A percentile compares a stretch with the other conserved stretches of the same genome.
Conservation (phyloP, 306 rosid genomes). For the Prunus armeniaca region DNA sequence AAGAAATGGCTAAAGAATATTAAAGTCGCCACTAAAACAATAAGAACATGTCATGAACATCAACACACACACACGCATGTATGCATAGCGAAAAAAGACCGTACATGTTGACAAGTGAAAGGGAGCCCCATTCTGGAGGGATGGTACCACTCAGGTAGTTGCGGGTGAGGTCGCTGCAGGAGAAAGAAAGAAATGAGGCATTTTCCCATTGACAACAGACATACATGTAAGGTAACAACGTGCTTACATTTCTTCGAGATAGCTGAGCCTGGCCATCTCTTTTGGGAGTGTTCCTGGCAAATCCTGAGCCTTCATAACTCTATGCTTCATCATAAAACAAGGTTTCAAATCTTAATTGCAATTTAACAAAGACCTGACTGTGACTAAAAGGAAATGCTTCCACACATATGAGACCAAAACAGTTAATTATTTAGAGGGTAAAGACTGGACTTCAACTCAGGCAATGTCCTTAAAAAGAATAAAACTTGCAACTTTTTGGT, state of each 20-base stretch:
- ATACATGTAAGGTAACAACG: not conserved
- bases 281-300: constrained; percentile 57
- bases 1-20: not conserved
- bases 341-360: not conserved
- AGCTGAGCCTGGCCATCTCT: constrained; percentile 38
- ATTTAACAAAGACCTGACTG: not conserved
- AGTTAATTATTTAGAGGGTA: not conserved
- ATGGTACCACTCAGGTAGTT: constrained; percentile 36
- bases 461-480: no score
- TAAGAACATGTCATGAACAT: not conserved
- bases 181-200: not conserved
- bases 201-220: not conserved
- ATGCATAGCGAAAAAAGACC: not conserved
- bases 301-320: constrained; percentile 41
- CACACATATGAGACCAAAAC: no score
- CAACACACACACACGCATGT: not conserved
- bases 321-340: constrained; percentile 11
- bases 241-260: constrained; percentile 55
- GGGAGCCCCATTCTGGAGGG: constrained; percentile 30
- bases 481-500: no score
- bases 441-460: no score
- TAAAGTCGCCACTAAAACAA: not conserved
- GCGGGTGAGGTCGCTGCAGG: constrained; percentile 35
- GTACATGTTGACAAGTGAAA: constrained; percentile 16
- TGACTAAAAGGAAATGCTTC: not conserved